Evolutionary conservation across 768 basidiomycete genomes (phyloP), one percentile per base, ranked within the genome.

Genomic region (Xanthoconium stramineum): DNA sequence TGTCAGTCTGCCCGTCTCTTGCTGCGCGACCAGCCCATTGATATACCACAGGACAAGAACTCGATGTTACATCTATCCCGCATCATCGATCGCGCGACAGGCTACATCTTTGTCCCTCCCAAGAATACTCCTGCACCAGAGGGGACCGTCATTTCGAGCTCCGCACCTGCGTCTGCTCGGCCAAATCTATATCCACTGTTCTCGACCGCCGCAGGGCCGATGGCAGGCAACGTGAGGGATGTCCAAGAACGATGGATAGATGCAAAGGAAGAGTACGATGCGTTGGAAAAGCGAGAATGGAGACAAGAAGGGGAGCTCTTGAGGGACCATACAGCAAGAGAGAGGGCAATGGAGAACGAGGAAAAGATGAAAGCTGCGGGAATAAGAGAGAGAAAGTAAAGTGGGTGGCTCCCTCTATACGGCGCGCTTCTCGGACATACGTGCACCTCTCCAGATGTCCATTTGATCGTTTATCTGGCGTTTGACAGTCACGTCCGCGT

Each of bases 181-280:
- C 83, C 89, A 3, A 93, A 94, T 69, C 72, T 80, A 15, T 83
- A 83, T 60, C 75, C 83, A 0, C 73, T 95, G 17, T 84, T 93
- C 64, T 81, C 86, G 3, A 82, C 80, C 13, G 86, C 89, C 4
- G 78, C 79, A 15, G 85, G 85, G 0, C 69, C 77, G 2, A 66
- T 85, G 55, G 72, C 74, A 49, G 81, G 79, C 33, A 77, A 78
- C 60, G 78, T 91, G 13, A 74, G 83, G 20, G 92, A 94, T 64
- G 83, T 95, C 7, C 94, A 98, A 69, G 95, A 98, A 68, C 76
- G 94, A 42, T 98, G 95, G 94, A 71, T 96, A n/a, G 93, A 97
- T 62, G 83, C 84, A 7, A 81, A 79, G 58, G 89, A 91, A 29
- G 82, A 80, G 44, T 97, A 85, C 73, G 94, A 97, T 69, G 87